Evolutionary conservation across 2,329 filamentous ascomycete species (phyloP).

Genomic region (Chaetomiaceae sp.): DNA sequence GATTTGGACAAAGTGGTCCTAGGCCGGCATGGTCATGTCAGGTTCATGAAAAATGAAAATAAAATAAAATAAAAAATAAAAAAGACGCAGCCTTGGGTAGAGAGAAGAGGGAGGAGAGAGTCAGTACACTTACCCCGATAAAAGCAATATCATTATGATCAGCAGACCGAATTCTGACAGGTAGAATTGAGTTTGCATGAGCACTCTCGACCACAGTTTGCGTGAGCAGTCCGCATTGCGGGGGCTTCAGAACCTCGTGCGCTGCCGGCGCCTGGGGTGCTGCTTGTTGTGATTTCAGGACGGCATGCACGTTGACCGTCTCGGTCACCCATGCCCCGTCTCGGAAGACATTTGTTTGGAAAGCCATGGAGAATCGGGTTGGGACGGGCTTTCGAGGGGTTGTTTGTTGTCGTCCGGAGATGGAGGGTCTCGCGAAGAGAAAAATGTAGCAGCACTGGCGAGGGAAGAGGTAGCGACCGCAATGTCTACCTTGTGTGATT

Average conservation of each 20-base stretch:
- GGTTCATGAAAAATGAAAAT: too few species aligned
- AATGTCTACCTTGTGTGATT: too few species aligned
- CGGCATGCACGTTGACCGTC: slow-evolving; percentile 43
- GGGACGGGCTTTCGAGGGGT: neutral
- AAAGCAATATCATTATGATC: slow-evolving; percentile 78
- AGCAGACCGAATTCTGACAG: slow-evolving; percentile 68
- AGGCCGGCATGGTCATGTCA: neutral
- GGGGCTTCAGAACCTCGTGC: slow-evolving; percentile 36
- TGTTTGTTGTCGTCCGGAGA: too few species aligned
- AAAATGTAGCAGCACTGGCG: too few species aligned
- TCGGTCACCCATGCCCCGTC: slow-evolving; percentile 56
- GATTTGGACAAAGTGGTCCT: slow-evolving; percentile 78
- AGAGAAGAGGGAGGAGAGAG: neutral
- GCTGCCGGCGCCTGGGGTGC: slow-evolving; percentile 32
- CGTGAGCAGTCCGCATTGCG: slow-evolving; percentile 68
- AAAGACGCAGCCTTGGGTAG: too few species aligned
- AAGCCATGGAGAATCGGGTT: slow-evolving; percentile 36
- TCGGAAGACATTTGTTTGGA: slow-evolving; percentile 52
- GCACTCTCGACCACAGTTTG: slow-evolving; percentile 75
- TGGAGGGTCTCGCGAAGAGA: too few species aligned
- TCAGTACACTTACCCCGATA: slow-evolving; percentile 59
- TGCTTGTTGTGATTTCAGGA: slow-evolving; percentile 37
- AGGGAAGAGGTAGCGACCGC: too few species aligned
- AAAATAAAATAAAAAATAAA: neutral
- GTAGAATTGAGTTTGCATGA: slow-evolving; percentile 69